Base-by-base conservation (phyloP, 805 yeast species). In the Lachancea quebecensis region DNA sequence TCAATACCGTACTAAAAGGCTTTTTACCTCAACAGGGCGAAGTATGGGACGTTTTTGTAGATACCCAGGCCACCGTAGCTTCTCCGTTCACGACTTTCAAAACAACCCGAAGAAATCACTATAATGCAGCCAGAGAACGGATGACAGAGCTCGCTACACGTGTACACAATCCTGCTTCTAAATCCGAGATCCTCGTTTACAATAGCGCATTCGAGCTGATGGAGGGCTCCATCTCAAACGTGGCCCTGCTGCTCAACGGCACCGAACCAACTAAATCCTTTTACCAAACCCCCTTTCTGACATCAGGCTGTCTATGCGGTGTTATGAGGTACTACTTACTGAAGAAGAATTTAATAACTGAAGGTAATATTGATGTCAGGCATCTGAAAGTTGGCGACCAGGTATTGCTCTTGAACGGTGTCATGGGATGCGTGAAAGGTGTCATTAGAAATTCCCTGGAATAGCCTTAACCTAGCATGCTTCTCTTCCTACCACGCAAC, bases 401-500 rank as follows among this genome's bases (percentile, higher is more conserved):
- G 31, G 73, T 90, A 1, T 58, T 93, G 31, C 56, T 91, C 18
- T 81, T 88, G 61, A 91, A 91, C 64, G 96, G 88, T 8, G 72
- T 91, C 4, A 77, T 79, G 66, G 99, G 99, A 2, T 83, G 86
- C 11, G 77, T 78, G 0, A 76, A 72, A 50, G 93, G 85, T 2
- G 67, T 59, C 7, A 63, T 84, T 3, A 58, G 60, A n/a, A 54
- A 48, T 33, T 40, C 47, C 42, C 10, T 45, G 42, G 18, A 42
- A 8, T 34, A 32, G 31, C 15, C 17, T 56, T 56, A 82, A 14
- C 99, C 99, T 39, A 90, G 67, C 96, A 91, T 87, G 47, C 95
- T 84, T 65, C 99, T 77, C 75, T 93, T 93, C 54, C 99, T 75
- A 1, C 99, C 99, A 60, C 99, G 78, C 69, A 84, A 64, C 57